Evolutionary conservation across 192 early-diverging fungal species (phyloP).

Genomic region (Dispira parvispora): DNA sequence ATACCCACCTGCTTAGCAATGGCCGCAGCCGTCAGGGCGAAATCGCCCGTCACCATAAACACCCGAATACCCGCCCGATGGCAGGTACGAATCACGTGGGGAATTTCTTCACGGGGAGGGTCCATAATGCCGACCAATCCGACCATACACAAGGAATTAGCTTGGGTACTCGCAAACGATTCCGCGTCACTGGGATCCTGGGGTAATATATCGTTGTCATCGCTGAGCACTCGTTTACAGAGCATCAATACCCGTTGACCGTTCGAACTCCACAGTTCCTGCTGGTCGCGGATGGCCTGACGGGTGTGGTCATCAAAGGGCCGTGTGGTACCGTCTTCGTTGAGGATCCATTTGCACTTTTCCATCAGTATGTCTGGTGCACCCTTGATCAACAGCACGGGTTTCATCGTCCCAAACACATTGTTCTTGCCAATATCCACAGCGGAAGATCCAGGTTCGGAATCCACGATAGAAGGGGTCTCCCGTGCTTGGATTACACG

Average conservation of each 20-base stretch:
- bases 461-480: not conserved
- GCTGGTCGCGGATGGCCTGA: slow-evolving; percentile 19
- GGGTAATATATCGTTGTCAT: slow-evolving; percentile 15
- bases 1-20: slow-evolving; percentile 54
- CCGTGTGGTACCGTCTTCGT: slow-evolving; percentile 20
- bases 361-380: slow-evolving; percentile 57
- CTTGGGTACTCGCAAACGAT: slow-evolving; percentile 13
- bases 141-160: slow-evolving; percentile 38
- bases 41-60: slow-evolving; percentile 80
- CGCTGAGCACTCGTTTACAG: slow-evolving; percentile 12
- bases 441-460: not conserved
- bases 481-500: slow-evolving; percentile 11
- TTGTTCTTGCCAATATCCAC: slow-evolving; percentile 17
- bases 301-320: slow-evolving; percentile 21
- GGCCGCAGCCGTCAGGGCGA: slow-evolving; percentile 52
- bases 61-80: slow-evolving; percentile 51
- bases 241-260: slow-evolving; percentile 41
- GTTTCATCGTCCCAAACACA: not conserved
- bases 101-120: slow-evolving; percentile 65
- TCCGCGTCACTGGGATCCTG: slow-evolving; percentile 16
- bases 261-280: slow-evolving; percentile 32
- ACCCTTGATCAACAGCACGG: slow-evolving; percentile 52
- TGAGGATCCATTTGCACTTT: slow-evolving; percentile 24
- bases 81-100: slow-evolving; percentile 35
- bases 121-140: slow-evolving; percentile 68